Percentiles rank a stretch among this genome's conserved stretches.
These are phyloP conservation scores for Prinsepia uniflora DNA, from an alignment of 306 rosid species.

Conservation along the genomic window DNA sequence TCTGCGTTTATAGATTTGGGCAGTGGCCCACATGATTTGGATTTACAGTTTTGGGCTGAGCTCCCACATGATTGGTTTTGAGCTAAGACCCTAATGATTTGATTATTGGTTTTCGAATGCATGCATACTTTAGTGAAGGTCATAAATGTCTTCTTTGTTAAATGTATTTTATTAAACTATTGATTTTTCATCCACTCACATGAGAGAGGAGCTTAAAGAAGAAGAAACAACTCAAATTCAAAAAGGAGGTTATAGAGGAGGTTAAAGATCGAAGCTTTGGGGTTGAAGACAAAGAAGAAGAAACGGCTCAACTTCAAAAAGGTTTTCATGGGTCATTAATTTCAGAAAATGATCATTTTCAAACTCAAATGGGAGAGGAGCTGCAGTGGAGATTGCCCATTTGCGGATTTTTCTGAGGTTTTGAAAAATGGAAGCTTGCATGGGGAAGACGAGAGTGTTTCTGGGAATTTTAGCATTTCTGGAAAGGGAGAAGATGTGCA, in stretches of 20 bases:
- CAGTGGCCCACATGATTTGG: no score
- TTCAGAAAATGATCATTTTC: background rate
- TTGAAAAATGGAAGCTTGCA: conserved; percentile 27
- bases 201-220: no score
- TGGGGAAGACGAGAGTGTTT: conserved; percentile 19
- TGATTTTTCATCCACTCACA: no score
- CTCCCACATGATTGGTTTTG: no score
- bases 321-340: conserved; percentile 4
- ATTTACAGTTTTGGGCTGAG: no score
- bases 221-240: no score
- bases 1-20: no score
- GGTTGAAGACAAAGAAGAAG: conserved; percentile 26
- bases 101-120: no score
- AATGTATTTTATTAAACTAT: no score
- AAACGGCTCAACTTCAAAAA: conserved; percentile 15
- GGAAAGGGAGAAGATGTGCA: conserved; percentile 10
- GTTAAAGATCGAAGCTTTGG: conserved; percentile 32
- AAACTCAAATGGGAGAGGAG: conserved; percentile 10
- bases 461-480: conserved; percentile 25
- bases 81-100: no score
- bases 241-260: conserved; percentile 21
- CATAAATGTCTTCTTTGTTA: no score
- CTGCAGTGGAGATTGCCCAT: background rate
- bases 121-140: no score
- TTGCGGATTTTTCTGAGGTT: conserved; percentile 13